phyloP scores from a whole-genome alignment of 2,329 filamentous ascomycete species.

The Sporothrix brunneoviolacea region DNA sequence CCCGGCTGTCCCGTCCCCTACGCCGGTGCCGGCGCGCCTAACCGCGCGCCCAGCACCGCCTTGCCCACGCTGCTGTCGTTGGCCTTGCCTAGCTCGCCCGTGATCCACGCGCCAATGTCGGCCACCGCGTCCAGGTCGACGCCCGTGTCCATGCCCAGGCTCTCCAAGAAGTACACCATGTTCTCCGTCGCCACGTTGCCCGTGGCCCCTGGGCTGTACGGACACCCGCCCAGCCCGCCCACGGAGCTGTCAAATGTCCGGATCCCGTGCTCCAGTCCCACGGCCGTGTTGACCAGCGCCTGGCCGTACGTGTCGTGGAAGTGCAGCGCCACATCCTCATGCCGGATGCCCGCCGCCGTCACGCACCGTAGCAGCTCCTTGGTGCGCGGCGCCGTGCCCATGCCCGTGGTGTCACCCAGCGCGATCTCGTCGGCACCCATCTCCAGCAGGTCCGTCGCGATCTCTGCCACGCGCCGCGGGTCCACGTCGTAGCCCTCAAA shows the following conservation, averaged over 20 bases:
- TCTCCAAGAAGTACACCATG: constrained; percentile 70
- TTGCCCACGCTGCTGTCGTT: constrained; percentile 60
- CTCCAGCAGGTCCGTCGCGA: constrained; percentile 65
- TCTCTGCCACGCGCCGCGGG: constrained; percentile 56
- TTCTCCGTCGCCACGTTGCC: constrained; percentile 84
- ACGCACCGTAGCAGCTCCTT: constrained; percentile 58
- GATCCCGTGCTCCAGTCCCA: constrained; percentile 70
- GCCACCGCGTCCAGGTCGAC: constrained; percentile 61
- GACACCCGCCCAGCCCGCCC: constrained; percentile 75
- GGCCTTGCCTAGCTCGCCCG: constrained; percentile 51
- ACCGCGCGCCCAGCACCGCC: constrained; percentile 49
- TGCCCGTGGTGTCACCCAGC: constrained; percentile 83
- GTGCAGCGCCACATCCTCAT: constrained; percentile 69
- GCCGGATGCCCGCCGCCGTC: constrained; percentile 59
- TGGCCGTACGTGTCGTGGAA: constrained; percentile 88
- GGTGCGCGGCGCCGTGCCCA: constrained; percentile 73
- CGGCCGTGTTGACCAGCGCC: constrained; percentile 73
- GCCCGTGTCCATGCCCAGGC: constrained; percentile 66
- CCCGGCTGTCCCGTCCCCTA: too few species aligned
- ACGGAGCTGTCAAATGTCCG: constrained; percentile 75
- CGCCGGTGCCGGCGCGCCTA: constrained; percentile 11
- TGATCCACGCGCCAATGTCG: constrained; percentile 68
- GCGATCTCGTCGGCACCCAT: constrained; percentile 89
- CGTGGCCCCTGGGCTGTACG: constrained; percentile 77
- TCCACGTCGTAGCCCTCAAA: constrained; percentile 62